Conservation (phyloP, 108 stramenopile species). For the Cyclotella sp. region DNA sequence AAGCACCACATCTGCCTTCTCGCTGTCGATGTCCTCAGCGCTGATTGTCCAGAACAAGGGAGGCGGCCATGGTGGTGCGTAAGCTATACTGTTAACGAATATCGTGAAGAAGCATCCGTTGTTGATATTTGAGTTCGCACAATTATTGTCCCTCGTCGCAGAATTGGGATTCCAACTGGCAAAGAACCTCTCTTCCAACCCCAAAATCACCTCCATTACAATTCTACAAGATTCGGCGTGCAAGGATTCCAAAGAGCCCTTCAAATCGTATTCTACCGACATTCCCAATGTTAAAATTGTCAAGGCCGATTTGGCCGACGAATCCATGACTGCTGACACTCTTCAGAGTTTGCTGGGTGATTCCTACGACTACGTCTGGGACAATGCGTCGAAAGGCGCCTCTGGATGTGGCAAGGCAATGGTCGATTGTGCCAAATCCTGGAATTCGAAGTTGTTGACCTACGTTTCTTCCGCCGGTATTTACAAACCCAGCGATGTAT, state of each 20-base stretch:
- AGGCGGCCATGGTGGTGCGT: conserved; percentile 71
- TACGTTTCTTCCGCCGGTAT: conserved; percentile 84
- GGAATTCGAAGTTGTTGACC: conserved; percentile 75
- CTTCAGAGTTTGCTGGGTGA: conserved; percentile 58
- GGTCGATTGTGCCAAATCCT: conserved; percentile 68
- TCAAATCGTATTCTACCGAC: conserved; percentile 74
- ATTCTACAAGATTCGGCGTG: conserved; percentile 87
- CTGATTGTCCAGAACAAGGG: conserved; percentile 91
- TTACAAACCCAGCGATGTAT: conserved; percentile 70
- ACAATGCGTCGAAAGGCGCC: conserved; percentile 84
- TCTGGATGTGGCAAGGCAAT: conserved; percentile 73
- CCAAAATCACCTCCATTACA: conserved; percentile 81
- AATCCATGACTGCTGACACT: conserved; percentile 66
- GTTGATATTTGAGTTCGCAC: not conserved
- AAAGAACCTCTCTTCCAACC: conserved; percentile 59
- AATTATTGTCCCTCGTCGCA: not conserved
- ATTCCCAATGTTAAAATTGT: conserved; percentile 77
- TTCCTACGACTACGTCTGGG: conserved; percentile 84
- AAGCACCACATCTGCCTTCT: conserved; percentile 37
- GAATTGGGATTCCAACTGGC: conserved; percentile 86
- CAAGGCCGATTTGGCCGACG: conserved; percentile 73
- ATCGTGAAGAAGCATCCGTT: too few species aligned
- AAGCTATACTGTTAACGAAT: not conserved
- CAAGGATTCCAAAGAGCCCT: conserved; percentile 75
- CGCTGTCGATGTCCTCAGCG: conserved; percentile 71